Evolutionary conservation across 2,329 filamentous ascomycete genomes (phyloP).

Genomic region (Neocucurbitaria cava): DNA sequence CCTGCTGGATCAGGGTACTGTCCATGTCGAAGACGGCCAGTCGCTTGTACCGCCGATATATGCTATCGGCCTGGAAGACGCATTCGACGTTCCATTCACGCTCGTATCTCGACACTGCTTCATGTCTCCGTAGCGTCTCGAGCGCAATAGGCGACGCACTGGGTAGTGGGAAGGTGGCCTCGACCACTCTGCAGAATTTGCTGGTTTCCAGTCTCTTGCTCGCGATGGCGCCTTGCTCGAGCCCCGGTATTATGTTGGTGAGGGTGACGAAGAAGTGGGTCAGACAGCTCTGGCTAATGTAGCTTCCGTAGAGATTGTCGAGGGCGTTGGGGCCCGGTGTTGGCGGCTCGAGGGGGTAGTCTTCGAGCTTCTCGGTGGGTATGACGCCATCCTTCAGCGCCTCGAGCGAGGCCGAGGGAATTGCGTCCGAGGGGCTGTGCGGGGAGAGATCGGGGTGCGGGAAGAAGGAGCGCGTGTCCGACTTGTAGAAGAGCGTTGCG

Average conservation of each 20-base stretch:
- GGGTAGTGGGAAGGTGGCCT: conserved; percentile 68
- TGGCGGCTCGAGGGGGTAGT: conserved; percentile 62
- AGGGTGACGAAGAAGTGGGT: conserved; percentile 63
- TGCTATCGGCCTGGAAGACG: conserved; percentile 73
- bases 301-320: conserved; percentile 63
- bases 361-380: conserved; percentile 59
- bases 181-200: conserved; percentile 68
- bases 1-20: conserved; percentile 93
- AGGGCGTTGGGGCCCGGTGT: conserved; percentile 61
- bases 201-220: conserved; percentile 65
- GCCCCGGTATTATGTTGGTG: conserved; percentile 56
- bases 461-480: conserved; percentile 46
- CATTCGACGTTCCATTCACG: conserved; percentile 89
- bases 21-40: conserved; percentile 99
- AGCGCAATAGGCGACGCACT: conserved; percentile 60
- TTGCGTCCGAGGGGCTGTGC: conserved; percentile 38
- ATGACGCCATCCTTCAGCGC: conserved; percentile 55
- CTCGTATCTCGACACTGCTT: conserved; percentile 81
- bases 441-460: conserved; percentile 57
- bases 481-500: conserved; percentile 49
- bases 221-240: conserved; percentile 56
- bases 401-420: conserved; percentile 42
- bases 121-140: conserved; percentile 76
- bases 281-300: conserved; percentile 62
- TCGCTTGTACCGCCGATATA: conserved; percentile 80